These are phyloP conservation scores for Iberis pinnata DNA, from an alignment of 345 rosid genomes.

Conservation along the genomic window DNA sequence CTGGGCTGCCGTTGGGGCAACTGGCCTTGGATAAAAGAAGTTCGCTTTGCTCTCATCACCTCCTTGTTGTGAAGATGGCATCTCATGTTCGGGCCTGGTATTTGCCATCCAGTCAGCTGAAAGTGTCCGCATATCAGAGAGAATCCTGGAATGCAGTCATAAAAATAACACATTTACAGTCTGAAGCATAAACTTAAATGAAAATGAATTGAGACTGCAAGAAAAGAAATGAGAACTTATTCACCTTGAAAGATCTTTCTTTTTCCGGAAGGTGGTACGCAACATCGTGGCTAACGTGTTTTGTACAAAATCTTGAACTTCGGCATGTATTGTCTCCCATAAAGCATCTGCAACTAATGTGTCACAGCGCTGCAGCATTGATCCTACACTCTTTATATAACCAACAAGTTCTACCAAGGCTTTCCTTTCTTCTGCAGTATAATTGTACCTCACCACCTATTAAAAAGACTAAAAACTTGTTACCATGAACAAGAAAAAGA, in stretches of 20 bases:
- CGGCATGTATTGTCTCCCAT: conserved; percentile 98
- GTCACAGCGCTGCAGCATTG: conserved; percentile 88
- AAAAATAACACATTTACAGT: conserved; percentile 5
- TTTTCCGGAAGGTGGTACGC: conserved; percentile 87
- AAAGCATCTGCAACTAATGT: conserved; percentile 93
- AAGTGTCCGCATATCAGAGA: conserved; percentile 99
- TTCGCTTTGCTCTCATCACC: conserved; percentile 69
- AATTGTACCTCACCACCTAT: conserved; percentile 92
- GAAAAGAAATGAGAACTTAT: conserved; percentile 7
- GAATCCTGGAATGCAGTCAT: conserved; percentile 58
- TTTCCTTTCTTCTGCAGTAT: conserved; percentile 85
- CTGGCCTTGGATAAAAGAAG: conserved; percentile 93
- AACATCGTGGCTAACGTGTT: conserved; percentile 91
- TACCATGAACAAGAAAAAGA: conserved; percentile 9
- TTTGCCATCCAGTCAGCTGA: conserved; percentile 99
- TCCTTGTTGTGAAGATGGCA: conserved; percentile 63
- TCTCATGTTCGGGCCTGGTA: conserved; percentile 69
- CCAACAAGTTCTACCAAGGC: conserved; percentile 86
- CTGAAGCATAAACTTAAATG: not conserved
- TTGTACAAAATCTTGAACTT: conserved; percentile 98
- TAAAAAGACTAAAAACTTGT: conserved; percentile 6
- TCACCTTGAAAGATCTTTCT: conserved; percentile 90
- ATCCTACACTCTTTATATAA: conserved; percentile 87
- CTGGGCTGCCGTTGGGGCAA: conserved; percentile 97
- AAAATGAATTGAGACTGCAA: conserved; percentile 11